A percentile compares a stretch with the other conserved stretches of the same genome.
phyloP scores from a whole-genome alignment of 495 filamentous ascomycete species.

The Neurospora terricola region DNA sequence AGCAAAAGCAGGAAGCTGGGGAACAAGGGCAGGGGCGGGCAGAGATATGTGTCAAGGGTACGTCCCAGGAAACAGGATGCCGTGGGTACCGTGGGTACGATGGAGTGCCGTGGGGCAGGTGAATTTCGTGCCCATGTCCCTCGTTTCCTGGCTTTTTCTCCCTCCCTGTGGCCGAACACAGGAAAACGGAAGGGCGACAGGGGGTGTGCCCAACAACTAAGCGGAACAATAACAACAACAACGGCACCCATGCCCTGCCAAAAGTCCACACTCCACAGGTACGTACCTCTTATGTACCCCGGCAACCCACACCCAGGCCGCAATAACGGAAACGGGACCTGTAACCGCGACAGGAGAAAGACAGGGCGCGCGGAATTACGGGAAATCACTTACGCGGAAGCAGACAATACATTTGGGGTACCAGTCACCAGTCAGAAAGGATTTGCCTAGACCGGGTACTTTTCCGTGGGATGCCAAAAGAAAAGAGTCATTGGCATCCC shows the following conservation, averaged over 20 bases:
- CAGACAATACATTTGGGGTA: not conserved
- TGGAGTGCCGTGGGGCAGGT: slow-evolving; percentile 18
- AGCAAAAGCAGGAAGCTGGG: slow-evolving; percentile 7
- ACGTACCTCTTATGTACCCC: not conserved
- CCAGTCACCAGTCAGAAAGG: not conserved
- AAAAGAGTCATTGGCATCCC: not conserved
- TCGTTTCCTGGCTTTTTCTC: not conserved
- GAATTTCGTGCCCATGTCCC: not conserved
- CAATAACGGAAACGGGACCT: not conserved
- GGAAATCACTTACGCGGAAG: not conserved
- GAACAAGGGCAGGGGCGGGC: not conserved
- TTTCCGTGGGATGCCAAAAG: not conserved
- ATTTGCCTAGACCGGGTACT: not conserved
- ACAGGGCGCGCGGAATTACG: not conserved
- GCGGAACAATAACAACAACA: not conserved
- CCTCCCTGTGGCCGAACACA: not conserved
- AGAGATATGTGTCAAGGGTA: not conserved
- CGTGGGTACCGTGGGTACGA: slow-evolving; percentile 1
- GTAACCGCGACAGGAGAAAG: not conserved
- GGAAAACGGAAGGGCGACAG: not conserved
- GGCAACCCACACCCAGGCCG: not conserved
- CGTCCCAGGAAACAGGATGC: slow-evolving; percentile 21
- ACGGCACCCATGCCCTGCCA: not conserved
- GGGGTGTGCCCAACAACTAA: not conserved
- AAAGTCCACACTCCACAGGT: not conserved